These are phyloP conservation scores for Talaromyces verruculosus DNA, from an alignment of 2,329 filamentous ascomycete species.

Conservation along the genomic window DNA sequence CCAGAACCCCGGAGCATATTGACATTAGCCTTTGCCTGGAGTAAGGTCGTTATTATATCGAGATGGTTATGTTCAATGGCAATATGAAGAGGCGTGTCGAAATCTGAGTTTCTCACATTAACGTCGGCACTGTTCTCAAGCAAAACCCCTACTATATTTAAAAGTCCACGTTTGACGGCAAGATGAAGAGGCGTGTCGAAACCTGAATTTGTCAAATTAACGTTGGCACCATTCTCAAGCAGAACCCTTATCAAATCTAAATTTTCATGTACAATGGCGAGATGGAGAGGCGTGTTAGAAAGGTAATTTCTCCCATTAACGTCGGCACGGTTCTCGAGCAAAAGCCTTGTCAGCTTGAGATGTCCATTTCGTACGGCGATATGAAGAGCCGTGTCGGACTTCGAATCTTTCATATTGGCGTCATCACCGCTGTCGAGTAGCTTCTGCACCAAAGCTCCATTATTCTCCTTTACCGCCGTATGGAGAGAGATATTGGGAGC, in stretches of 20 bases:
- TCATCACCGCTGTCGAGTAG: not conserved
- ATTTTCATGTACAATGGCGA: not conserved
- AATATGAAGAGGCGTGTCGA: not conserved
- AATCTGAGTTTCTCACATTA: not conserved
- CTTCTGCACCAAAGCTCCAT: not conserved
- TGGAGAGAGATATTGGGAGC: not conserved
- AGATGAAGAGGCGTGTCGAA: not conserved
- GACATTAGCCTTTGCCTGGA: not conserved
- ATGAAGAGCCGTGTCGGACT: not conserved
- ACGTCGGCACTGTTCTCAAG: not conserved
- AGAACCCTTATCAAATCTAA: not conserved
- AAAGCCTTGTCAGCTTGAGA: rapidly evolving
- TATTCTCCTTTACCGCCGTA: not conserved
- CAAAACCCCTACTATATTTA: not conserved
- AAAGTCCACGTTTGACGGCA: not conserved
- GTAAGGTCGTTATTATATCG: not conserved
- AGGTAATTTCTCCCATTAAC: not conserved
- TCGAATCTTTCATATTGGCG: not conserved
- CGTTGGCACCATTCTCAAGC: not conserved
- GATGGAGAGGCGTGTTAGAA: not conserved
- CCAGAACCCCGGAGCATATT: not conserved
- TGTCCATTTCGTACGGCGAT: not conserved
- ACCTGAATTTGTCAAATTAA: not conserved
- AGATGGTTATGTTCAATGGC: not conserved
- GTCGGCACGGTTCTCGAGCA: not conserved